Conservation (phyloP, 768 basidiomycete genomes). For the Suillus lakei region DNA sequence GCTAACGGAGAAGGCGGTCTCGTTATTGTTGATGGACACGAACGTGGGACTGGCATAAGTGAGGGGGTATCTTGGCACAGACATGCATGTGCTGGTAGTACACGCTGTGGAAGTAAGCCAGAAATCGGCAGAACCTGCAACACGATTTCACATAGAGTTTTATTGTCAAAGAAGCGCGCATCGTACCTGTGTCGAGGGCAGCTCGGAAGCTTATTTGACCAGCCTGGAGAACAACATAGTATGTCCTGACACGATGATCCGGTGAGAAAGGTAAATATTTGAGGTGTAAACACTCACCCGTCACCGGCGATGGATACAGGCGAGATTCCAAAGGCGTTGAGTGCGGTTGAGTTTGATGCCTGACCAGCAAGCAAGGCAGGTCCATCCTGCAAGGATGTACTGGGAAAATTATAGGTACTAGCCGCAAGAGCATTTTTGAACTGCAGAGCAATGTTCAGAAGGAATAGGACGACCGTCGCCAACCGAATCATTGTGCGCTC, state of each 20-base stretch:
- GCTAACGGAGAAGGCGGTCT: conserved; percentile 58
- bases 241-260: conserved; percentile 52
- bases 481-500: conserved; percentile 25
- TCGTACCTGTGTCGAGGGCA: conserved; percentile 75
- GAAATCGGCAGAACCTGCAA: conserved; percentile 48
- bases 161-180: conserved; percentile 25
- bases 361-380: conserved; percentile 5
- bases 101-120: conserved; percentile 76
- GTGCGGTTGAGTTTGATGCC: conserved; percentile 18
- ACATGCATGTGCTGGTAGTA: conserved; percentile 53
- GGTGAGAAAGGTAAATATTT: conserved; percentile 7
- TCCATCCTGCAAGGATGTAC: conserved; percentile 15
- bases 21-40: conserved; percentile 60
- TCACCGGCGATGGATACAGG: conserved; percentile 51
- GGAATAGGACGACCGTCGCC: conserved; percentile 1
- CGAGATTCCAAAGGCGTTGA: conserved; percentile 46
- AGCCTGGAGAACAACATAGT: conserved; percentile 62
- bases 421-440: conserved; percentile 15
- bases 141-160: not conserved
- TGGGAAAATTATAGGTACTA: conserved; percentile 12
- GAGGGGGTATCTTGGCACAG: conserved; percentile 73
- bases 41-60: conserved; percentile 70
- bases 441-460: conserved; percentile 18
- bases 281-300: conserved; percentile 37
- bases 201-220: conserved; percentile 72